A percentile compares a stretch with the other conserved stretches of the same genome.
Evolutionary conservation across 805 yeast genomes (phyloP).

Genomic region (Kuraishia borneana): DNA sequence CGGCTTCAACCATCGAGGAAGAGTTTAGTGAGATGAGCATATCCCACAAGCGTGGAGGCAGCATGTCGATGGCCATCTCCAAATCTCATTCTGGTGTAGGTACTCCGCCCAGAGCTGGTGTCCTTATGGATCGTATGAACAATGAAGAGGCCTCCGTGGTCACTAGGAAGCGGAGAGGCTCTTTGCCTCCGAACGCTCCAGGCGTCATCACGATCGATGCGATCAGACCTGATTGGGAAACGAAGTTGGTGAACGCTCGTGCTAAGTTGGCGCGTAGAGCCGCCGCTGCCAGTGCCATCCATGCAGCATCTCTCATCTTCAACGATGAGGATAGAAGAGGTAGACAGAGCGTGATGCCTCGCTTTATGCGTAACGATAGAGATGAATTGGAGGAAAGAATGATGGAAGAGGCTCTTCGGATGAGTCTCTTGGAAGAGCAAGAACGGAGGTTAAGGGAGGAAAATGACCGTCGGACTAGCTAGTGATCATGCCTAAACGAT

Average conservation of each 20-base stretch:
- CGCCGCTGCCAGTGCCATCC: constrained; percentile 91
- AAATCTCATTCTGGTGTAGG: constrained; percentile 15
- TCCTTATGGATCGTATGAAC: not conserved
- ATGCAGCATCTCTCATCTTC: constrained; percentile 69
- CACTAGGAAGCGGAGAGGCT: constrained; percentile 29
- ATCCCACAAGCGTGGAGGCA: constrained; percentile 7
- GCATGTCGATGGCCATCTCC: constrained; percentile 14
- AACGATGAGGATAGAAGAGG: constrained; percentile 13
- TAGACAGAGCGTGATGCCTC: too few species aligned
- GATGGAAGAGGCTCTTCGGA: constrained; percentile 75
- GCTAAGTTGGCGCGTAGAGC: constrained; percentile 73
- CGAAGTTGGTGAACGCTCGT: constrained; percentile 59
- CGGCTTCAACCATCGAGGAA: constrained; percentile 6
- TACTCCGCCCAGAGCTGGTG: constrained; percentile 13
- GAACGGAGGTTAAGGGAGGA: constrained; percentile 15
- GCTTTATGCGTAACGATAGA: too few species aligned
- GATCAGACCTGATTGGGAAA: constrained; percentile 91
- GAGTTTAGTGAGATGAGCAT: not conserved
- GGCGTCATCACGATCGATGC: constrained; percentile 69
- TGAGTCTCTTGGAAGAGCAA: constrained; percentile 63
- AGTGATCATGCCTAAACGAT: not conserved
- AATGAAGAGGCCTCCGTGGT: not conserved
- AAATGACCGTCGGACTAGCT: not conserved
- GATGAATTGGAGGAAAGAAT: constrained; percentile 56
- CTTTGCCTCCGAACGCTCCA: constrained; percentile 57